Conservation (phyloP, 805 yeast genomes). For the Candida maris region DNA sequence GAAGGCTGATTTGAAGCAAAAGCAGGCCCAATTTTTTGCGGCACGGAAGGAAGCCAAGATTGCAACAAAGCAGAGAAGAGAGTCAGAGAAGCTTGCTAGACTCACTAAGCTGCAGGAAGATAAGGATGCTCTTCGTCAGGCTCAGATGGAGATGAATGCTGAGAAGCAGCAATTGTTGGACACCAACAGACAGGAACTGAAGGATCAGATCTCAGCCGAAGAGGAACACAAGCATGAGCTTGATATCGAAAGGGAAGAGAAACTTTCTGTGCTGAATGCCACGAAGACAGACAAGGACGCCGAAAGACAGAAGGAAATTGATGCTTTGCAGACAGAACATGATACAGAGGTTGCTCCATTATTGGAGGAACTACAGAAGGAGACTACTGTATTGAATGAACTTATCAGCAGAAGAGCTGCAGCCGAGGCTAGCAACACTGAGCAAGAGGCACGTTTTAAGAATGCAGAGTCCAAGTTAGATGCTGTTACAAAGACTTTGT, state of each 20-base stretch:
- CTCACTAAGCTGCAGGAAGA: constrained; percentile 46
- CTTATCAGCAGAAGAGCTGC: constrained; percentile 48
- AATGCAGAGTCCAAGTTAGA: constrained; percentile 39
- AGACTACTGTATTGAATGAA: constrained; percentile 46
- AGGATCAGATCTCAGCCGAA: constrained; percentile 36
- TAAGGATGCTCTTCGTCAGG: constrained; percentile 43
- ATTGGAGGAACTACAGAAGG: constrained; percentile 48
- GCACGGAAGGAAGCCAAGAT: constrained; percentile 38
- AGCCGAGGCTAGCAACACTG: constrained; percentile 40
- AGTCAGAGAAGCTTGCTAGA: constrained; percentile 33
- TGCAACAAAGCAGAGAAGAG: constrained; percentile 34
- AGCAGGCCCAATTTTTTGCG: constrained; percentile 34
- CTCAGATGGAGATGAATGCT: constrained; percentile 41
- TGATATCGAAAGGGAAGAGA: constrained; percentile 39
- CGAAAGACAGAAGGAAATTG: constrained; percentile 46
- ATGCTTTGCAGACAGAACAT: constrained; percentile 45
- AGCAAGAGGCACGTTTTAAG: constrained; percentile 43
- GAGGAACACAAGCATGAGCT: constrained; percentile 39
- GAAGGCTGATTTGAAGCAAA: constrained; percentile 39
- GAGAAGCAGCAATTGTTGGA: constrained; percentile 37
- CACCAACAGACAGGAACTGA: constrained; percentile 42
- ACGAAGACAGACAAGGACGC: constrained; percentile 42
- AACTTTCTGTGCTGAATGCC: constrained; percentile 40
- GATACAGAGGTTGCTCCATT: constrained; percentile 54
- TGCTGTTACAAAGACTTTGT: constrained; percentile 42